Evolutionary conservation across 306 rosid species (phyloP).

Genomic region (Quercus dentata): DNA sequence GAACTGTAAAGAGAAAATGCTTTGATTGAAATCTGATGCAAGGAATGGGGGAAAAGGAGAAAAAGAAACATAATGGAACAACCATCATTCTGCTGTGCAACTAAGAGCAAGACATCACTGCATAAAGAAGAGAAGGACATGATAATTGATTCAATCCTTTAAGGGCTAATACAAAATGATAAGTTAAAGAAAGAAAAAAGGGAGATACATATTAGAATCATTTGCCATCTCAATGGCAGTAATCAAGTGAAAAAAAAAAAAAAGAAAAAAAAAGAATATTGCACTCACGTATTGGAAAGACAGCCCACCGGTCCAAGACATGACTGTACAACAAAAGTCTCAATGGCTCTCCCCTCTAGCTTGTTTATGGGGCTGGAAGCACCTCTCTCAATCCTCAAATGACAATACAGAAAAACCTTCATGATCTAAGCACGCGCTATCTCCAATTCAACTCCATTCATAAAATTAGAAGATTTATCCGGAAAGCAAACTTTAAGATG

Average conservation of each 20-base stretch:
- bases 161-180: not conserved
- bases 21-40: not conserved
- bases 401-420: conserved; percentile 29
- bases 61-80: not conserved
- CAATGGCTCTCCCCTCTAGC: conserved; percentile 21
- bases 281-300: conserved; percentile 33
- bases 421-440: conserved; percentile 26
- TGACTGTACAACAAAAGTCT: conserved; percentile 47
- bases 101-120: conserved; percentile 2
- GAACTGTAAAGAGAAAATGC: not conserved
- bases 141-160: conserved; percentile 8
- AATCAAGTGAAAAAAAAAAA: conserved; percentile 13
- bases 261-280: conserved; percentile 5
- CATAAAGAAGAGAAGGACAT: not conserved
- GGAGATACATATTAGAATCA: conserved; percentile 14
- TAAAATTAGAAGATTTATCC: conserved; percentile 23
- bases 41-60: not conserved
- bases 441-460: conserved; percentile 36
- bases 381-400: conserved; percentile 28
- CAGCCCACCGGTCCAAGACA: conserved; percentile 23
- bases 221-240: conserved; percentile 30
- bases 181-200: conserved; percentile 17
- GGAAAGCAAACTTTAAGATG: conserved; percentile 35
- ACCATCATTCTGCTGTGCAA: conserved; percentile 7
- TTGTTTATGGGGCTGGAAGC: conserved; percentile 20